Conservation (phyloP, 495 filamentous ascomycete species). For the Penicillium nucicola region DNA sequence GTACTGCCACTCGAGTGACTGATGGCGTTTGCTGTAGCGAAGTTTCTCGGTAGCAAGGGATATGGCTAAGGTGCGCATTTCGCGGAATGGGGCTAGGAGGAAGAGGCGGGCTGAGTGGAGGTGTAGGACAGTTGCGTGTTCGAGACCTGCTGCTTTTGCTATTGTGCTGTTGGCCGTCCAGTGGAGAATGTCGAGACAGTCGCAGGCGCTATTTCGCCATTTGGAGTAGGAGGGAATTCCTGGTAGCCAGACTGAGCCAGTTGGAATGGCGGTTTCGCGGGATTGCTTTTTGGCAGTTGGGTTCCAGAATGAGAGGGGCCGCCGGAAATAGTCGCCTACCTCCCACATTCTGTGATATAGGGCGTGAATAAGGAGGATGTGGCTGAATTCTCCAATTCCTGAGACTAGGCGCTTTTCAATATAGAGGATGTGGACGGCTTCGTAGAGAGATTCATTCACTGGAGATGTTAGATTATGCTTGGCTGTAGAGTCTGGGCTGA, state of each 20-base stretch:
- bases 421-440: constrained; percentile 44
- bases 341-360: constrained; percentile 51
- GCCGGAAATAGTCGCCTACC: constrained; percentile 44
- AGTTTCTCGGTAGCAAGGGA: constrained; percentile 29
- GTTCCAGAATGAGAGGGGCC: constrained; percentile 47
- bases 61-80: constrained; percentile 36
- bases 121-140: constrained; percentile 50
- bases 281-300: constrained; percentile 46
- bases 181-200: constrained; percentile 53
- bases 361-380: constrained; percentile 48
- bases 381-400: constrained; percentile 44
- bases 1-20: constrained; percentile 39
- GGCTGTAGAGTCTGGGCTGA: neutral
- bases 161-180: constrained; percentile 50
- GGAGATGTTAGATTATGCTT: constrained; percentile 3
- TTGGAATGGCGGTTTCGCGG: constrained; percentile 32
- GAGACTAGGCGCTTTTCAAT: constrained; percentile 47
- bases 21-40: constrained; percentile 30
- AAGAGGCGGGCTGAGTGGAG: constrained; percentile 48
- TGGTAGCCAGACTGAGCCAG: constrained; percentile 48
- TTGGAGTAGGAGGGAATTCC: constrained; percentile 48
- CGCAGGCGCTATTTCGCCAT: constrained; percentile 55
- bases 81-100: constrained; percentile 37
- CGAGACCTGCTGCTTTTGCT: constrained; percentile 42
- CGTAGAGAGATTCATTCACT: constrained; percentile 40